Evolutionary conservation across 352 stramenopile genomes (phyloP).

Genomic region (Globisporangium uncinulatum): DNA sequence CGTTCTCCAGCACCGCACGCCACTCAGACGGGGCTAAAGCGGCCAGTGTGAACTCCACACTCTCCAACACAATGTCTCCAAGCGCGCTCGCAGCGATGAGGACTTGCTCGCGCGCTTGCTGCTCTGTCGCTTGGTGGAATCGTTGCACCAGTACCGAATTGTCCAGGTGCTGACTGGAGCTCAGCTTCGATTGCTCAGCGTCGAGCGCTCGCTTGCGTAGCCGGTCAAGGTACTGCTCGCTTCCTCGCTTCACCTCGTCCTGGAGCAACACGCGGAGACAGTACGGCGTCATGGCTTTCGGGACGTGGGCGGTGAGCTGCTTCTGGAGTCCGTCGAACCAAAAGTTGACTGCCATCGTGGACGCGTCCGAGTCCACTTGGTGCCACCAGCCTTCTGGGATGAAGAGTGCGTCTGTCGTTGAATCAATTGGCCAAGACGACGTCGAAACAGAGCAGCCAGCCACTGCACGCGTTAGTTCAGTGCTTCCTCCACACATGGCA

Average conservation of each 20-base stretch:
- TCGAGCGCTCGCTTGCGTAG: conserved; percentile 8
- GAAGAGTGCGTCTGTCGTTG: conserved; percentile 46
- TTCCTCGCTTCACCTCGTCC: conserved; percentile 47
- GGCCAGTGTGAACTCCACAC: conserved; percentile 13
- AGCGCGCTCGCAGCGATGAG: conserved; percentile 20
- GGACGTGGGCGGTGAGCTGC: conserved; percentile 28
- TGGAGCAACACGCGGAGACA: conserved; percentile 61
- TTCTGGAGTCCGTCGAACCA: conserved; percentile 72
- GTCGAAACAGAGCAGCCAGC: too few relatives aligned
- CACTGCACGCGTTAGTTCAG: too few relatives aligned
- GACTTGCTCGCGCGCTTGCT: conserved; percentile 25
- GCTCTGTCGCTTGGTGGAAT: conserved; percentile 12
- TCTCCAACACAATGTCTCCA: conserved; percentile 1
- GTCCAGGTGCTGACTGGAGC: background rate
- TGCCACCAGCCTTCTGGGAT: conserved; percentile 88
- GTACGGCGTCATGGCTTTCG: conserved; percentile 42
- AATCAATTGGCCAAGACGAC: too few relatives aligned
- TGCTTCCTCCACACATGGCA: background rate
- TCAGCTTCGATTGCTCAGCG: background rate
- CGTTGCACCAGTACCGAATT: background rate
- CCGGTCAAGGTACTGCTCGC: conserved; percentile 18
- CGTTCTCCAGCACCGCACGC: conserved; percentile 24
- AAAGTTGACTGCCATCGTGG: conserved; percentile 78
- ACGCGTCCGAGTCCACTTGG: conserved; percentile 68
- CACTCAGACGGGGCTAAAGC: conserved; percentile 17